Percentiles rank a stretch among this genome's conserved stretches.
phyloP scores from a whole-genome alignment of 2,329 filamentous ascomycete genomes.

The Saccharata proteae region DNA sequence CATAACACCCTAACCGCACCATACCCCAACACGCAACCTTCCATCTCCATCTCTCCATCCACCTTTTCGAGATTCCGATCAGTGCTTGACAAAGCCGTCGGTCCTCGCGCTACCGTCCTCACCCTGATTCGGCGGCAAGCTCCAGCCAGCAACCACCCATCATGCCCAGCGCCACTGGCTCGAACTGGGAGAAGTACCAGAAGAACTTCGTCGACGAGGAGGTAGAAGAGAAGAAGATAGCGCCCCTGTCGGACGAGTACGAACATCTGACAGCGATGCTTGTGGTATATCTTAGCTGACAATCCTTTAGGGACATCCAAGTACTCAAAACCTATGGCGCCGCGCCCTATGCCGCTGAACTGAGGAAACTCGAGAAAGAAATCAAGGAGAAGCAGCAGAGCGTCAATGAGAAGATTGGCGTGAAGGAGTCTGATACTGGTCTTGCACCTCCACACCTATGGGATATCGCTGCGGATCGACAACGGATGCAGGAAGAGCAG shows the following conservation, averaged over 20 bases:
- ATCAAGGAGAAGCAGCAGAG: slow-evolving; percentile 99
- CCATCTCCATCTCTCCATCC: neutral
- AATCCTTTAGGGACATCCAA: slow-evolving; percentile 71
- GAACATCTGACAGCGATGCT: slow-evolving; percentile 22
- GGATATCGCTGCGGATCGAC: slow-evolving; percentile 94
- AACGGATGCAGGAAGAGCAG: slow-evolving; percentile 98
- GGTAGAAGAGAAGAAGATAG: slow-evolving; percentile 98
- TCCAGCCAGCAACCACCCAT: slow-evolving; percentile 17
- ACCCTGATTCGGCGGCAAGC: slow-evolving; percentile 1
- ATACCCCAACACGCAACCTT: too few relatives aligned
- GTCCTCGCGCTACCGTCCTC: slow-evolving; percentile 2
- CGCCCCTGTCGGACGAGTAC: slow-evolving; percentile 90
- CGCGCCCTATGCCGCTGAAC: slow-evolving; percentile 80
- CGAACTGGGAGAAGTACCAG: slow-evolving; percentile 97
- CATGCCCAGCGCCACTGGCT: slow-evolving; percentile 89
- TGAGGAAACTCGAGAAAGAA: slow-evolving; percentile 97
- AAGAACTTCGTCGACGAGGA: slow-evolving; percentile 97
- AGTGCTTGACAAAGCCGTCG: neutral
- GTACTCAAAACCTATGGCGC: slow-evolving; percentile 98
- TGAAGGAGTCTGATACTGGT: slow-evolving; percentile 96
- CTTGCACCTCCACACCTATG: slow-evolving; percentile 96
- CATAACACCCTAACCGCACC: too few relatives aligned
- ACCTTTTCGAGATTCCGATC: neutral
- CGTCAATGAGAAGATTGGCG: slow-evolving; percentile 96
- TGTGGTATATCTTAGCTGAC: slow-evolving; percentile 19